Conservation (phyloP, 805 yeast species). For the Tetrapisispora nanseiensis region DNA sequence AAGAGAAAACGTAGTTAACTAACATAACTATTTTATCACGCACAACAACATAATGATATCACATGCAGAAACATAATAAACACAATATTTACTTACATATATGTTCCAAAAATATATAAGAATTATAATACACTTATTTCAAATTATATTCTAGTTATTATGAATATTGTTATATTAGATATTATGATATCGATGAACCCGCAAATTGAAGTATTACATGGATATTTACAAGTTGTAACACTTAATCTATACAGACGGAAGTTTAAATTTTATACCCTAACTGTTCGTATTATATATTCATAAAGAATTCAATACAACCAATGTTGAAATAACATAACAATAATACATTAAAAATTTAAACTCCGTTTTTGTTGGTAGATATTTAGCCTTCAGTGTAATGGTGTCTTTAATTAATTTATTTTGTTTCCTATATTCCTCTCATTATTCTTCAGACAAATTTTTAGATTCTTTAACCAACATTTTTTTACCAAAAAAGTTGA, state of each 20-base stretch:
- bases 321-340: no score
- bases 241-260: not conserved
- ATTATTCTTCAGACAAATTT: slow-evolving; percentile 37
- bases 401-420: slow-evolving; percentile 24
- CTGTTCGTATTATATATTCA: no score
- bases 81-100: not conserved
- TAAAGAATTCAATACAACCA: no score
- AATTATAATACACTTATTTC: not conserved
- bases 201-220: not conserved
- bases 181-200: not conserved
- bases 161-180: not conserved
- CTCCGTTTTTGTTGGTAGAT: not conserved
- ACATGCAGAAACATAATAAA: no score
- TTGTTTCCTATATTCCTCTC: slow-evolving; percentile 39
- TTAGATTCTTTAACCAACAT: slow-evolving; percentile 48
- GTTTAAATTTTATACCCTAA: no score
- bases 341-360: no score
- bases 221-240: not conserved
- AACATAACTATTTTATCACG: no score
- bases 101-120: not conserved
- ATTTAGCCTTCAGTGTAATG: not conserved
- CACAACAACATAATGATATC: no score
- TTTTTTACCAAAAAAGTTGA: slow-evolving; percentile 64
- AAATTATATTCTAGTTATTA: not conserved
- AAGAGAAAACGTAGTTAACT: slow-evolving; percentile 15